phyloP scores from a whole-genome alignment of 1,284 basidiomycete species.

The Microbotryum intermedium region DNA sequence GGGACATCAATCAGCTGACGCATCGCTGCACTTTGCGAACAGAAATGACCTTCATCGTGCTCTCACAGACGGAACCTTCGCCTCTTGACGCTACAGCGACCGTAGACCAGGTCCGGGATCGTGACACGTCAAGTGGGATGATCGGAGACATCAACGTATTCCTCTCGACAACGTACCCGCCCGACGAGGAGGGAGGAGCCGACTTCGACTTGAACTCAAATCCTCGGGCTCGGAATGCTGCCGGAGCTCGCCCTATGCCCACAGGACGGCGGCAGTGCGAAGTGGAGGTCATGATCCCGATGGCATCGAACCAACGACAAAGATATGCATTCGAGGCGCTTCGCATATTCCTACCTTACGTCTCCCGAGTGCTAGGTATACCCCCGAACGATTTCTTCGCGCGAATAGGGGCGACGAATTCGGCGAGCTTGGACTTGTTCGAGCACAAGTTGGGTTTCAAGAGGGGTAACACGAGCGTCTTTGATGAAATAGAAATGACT shows the following conservation, averaged over 20 bases:
- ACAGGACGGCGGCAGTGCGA: conserved; percentile 53
- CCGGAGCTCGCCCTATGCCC: neutral
- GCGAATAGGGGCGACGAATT: conserved; percentile 51
- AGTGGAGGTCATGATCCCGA: conserved; percentile 74
- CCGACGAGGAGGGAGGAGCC: conserved; percentile 40
- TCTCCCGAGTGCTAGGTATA: conserved; percentile 20
- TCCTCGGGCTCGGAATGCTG: neutral
- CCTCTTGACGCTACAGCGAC: conserved; percentile 7
- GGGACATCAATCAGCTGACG: neutral
- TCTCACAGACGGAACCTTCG: conserved; percentile 40
- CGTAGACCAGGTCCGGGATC: conserved; percentile 30
- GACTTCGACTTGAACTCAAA: conserved; percentile 41
- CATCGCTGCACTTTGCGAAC: neutral
- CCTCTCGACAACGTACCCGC: conserved; percentile 46
- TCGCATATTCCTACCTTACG: conserved; percentile 35
- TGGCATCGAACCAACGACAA: conserved; percentile 46
- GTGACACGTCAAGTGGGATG: conserved; percentile 51
- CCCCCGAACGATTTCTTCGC: conserved; percentile 45
- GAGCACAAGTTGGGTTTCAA: conserved; percentile 55
- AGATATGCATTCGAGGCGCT: conserved; percentile 47
- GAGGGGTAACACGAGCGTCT: conserved; percentile 59
- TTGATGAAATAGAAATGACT: conserved; percentile 61
- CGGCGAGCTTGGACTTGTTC: conserved; percentile 54
- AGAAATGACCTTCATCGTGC: conserved; percentile 87
- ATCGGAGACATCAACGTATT: conserved; percentile 90